Evolutionary conservation across 208 protist species (phyloP).

Genomic region (Leishmania tropica): DNA sequence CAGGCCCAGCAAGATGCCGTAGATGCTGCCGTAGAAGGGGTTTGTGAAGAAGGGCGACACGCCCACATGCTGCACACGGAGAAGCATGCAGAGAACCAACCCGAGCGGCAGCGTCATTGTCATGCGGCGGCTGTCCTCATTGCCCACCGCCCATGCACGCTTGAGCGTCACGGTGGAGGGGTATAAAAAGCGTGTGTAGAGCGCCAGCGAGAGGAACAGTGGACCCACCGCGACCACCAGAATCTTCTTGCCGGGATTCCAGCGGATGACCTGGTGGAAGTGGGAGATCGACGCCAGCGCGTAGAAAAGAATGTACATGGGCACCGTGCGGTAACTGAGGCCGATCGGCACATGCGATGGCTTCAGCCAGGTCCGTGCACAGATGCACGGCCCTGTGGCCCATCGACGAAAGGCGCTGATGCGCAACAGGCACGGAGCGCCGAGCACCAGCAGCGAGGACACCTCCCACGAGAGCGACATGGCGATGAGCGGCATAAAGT

Average conservation of each 20-base stretch:
- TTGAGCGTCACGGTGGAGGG: slow-evolving; percentile 34
- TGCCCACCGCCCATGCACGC: slow-evolving; percentile 24
- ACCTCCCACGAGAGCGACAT: slow-evolving; percentile 84
- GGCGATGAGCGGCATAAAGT: slow-evolving; percentile 80
- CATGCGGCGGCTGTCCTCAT: slow-evolving; percentile 61
- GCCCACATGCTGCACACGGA: slow-evolving; percentile 65
- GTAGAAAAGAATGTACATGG: slow-evolving; percentile 84
- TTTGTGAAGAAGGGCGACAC: slow-evolving; percentile 59
- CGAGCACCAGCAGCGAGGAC: slow-evolving; percentile 34
- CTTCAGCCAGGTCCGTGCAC: slow-evolving; percentile 43
- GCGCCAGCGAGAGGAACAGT: slow-evolving; percentile 56
- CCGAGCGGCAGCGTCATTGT: slow-evolving; percentile 66
- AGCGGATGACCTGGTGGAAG: slow-evolving; percentile 54
- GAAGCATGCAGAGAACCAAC: slow-evolving; percentile 69
- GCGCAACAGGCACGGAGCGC: slow-evolving; percentile 49
- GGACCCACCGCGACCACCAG: slow-evolving; percentile 42
- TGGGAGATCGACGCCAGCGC: slow-evolving; percentile 52
- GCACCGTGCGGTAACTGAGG: slow-evolving; percentile 39
- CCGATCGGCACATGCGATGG: slow-evolving; percentile 31
- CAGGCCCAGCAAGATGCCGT: slow-evolving; percentile 67
- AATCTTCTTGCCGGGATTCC: slow-evolving; percentile 48
- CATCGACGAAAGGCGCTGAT: slow-evolving; percentile 49
- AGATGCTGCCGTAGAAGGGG: slow-evolving; percentile 57
- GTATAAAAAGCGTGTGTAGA: slow-evolving; percentile 62
- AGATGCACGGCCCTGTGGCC: slow-evolving; percentile 43